These are phyloP conservation scores for Chlorokybus atmophyticus DNA, from an alignment of 139 green algal genomes.

Conservation along the genomic window DNA sequence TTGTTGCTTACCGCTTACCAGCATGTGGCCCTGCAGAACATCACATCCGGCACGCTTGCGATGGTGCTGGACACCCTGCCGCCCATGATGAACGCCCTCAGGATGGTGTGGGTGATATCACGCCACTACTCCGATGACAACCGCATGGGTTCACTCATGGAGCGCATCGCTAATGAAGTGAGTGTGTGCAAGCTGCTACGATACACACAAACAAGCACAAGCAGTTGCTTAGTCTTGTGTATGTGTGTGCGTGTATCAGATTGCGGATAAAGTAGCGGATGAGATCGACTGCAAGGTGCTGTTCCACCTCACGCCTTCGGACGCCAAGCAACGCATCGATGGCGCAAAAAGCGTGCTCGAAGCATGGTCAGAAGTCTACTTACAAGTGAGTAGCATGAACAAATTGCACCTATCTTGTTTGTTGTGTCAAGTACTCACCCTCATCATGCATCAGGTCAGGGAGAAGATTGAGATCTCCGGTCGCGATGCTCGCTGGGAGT, in stretches of 20 bases:
- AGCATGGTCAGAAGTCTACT: slow-evolving; percentile 61
- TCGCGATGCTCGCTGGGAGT: slow-evolving; percentile 79
- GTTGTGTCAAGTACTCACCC: too few relatives aligned
- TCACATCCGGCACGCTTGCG: slow-evolving; percentile 14
- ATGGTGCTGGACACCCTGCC: slow-evolving; percentile 60
- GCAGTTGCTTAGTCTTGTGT: not conserved
- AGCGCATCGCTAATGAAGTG: slow-evolving; percentile 54
- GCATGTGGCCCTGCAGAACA: slow-evolving; percentile 5
- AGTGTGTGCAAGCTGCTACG: too few relatives aligned
- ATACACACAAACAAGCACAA: too few relatives aligned
- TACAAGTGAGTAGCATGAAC: slow-evolving; percentile 30
- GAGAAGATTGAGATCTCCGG: slow-evolving; percentile 73
- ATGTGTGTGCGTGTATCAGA: slow-evolving; percentile 7
- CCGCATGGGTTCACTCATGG: slow-evolving; percentile 74
- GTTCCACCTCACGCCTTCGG: slow-evolving; percentile 41
- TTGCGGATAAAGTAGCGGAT: slow-evolving; percentile 50
- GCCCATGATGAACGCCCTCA: slow-evolving; percentile 75
- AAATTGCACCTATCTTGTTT: too few relatives aligned
- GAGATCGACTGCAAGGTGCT: slow-evolving; percentile 49
- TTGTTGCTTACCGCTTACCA: too few relatives aligned
- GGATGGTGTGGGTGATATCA: slow-evolving; percentile 87
- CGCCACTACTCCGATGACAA: slow-evolving; percentile 68
- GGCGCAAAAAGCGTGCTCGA: slow-evolving; percentile 48
- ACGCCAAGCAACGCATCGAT: slow-evolving; percentile 43
- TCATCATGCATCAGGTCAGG: slow-evolving; percentile 32